These are phyloP conservation scores for Mediolabrus comicus DNA, from an alignment of 108 stramenopile species.

Conservation along the genomic window DNA sequence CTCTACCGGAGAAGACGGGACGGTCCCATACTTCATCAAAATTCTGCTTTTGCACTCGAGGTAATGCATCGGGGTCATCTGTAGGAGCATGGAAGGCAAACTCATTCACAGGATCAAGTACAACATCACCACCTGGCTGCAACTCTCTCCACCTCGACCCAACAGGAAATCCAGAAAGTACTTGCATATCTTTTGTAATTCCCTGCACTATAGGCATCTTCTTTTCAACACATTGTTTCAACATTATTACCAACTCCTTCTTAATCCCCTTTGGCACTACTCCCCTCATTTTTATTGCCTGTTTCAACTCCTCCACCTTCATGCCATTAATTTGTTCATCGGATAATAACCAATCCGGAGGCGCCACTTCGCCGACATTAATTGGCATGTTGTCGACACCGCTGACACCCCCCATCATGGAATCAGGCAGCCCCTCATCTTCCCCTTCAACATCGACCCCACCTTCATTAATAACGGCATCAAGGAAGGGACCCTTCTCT, in stretches of 20 bases:
- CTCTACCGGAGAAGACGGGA: not conserved
- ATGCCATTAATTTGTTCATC: not conserved
- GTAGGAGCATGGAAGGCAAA: conserved; percentile 4
- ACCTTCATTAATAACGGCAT: conserved; percentile 4
- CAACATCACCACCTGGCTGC: not conserved
- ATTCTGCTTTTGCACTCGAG: not conserved
- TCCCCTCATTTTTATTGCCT: conserved; percentile 10
- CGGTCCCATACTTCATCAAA: conserved; percentile 1
- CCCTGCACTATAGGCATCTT: not conserved
- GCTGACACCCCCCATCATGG: not conserved
- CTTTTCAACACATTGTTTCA: conserved; percentile 5
- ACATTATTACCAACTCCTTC: not conserved
- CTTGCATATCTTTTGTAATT: not conserved
- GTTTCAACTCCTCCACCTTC: conserved; percentile 16
- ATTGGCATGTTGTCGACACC: not conserved
- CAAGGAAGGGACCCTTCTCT: conserved; percentile 12
- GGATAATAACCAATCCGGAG: not conserved
- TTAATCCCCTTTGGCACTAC: conserved; percentile 6
- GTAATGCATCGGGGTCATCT: too few relatives aligned
- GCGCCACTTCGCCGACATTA: not conserved
- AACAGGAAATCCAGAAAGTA: not conserved
- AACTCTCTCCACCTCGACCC: not conserved
- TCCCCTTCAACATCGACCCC: conserved; percentile 6
- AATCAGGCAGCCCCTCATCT: conserved; percentile 1
- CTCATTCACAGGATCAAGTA: not conserved